Evolutionary conservation across 1,139 yeast species (phyloP), one percentile per base, ranked within the genome.

Genomic region (Geotrichum candidum): DNA sequence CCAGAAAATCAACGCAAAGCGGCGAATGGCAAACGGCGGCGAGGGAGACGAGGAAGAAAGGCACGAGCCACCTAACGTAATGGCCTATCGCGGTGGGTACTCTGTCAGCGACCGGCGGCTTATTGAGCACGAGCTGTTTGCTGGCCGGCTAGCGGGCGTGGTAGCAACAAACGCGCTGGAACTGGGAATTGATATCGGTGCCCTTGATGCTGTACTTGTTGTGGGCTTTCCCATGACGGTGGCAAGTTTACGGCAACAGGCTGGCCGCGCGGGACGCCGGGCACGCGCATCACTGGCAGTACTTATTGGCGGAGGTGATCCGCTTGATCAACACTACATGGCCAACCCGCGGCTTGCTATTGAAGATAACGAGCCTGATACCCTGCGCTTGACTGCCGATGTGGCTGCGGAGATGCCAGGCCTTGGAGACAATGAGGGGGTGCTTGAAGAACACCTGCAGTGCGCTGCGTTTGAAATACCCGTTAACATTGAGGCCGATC

Each of bases 21-120:
- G 18, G 25, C 33, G 15, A 10, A 53, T 31, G 41, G 33, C 15
- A 10, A 15, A 4, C 18, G 10, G 7, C 11, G 31, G 48, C 33
- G 51, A 58, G 54, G 61, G 18, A 9, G 53, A 58, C 55, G 61
- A 25, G 9, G 51, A 64, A 65, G 77, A 77, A 51, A 76, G 80
- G 22, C 70, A 74, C 7, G 25, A 55, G 15, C 29, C 80, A 6
- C 73, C 84, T 6, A 88, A 87, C 63, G 88, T 94, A 1, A 90
- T 90, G 95, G 85, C 96, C 52, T 94, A 94, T 69, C 79, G 99
- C 66, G 99, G 99, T 41, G 99, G 99, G 0, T 94, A 94, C 70
- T 85, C 96, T 5, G 86, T 90, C 3, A 75, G 81, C 1, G 98
- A 94, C 71, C 80, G 99, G 66, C 81, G 99, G 65, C 81, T 84